phyloP scores from a whole-genome alignment of 2,329 filamentous ascomycete genomes.

The Pseudogymnoascus sp. region DNA sequence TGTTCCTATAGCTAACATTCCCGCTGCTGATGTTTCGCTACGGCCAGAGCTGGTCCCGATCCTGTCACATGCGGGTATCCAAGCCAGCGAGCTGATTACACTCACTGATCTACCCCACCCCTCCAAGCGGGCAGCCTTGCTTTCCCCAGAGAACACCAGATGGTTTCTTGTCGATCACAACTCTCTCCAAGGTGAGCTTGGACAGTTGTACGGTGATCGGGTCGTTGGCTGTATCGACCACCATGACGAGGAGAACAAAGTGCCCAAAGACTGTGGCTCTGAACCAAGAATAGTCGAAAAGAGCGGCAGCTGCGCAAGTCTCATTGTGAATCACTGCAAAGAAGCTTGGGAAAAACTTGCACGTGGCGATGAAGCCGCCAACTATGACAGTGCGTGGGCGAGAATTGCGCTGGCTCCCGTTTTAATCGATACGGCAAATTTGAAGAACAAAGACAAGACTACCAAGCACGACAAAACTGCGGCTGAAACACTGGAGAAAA shows the following conservation, averaged over 20 bases:
- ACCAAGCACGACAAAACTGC: slow-evolving; percentile 52
- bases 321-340: slow-evolving; percentile 54
- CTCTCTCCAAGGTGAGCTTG: slow-evolving; percentile 54
- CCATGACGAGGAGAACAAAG: slow-evolving; percentile 60
- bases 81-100: slow-evolving; percentile 55
- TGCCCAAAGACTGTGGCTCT: slow-evolving; percentile 38
- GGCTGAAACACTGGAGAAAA: slow-evolving; percentile 49
- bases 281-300: slow-evolving; percentile 55
- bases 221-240: slow-evolving; percentile 68
- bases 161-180: slow-evolving; percentile 82
- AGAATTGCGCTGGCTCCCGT: slow-evolving; percentile 61
- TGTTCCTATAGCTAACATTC: slow-evolving; percentile 66
- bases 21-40: slow-evolving; percentile 57
- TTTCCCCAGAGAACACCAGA: slow-evolving; percentile 44
- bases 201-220: slow-evolving; percentile 39
- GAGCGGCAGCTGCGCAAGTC: slow-evolving; percentile 64
- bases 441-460: slow-evolving; percentile 56
- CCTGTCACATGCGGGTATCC: slow-evolving; percentile 51
- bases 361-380: slow-evolving; percentile 32
- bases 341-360: slow-evolving; percentile 49
- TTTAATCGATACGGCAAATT: slow-evolving; percentile 63
- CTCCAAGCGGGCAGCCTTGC: slow-evolving; percentile 36
- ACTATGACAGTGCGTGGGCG: slow-evolving; percentile 36
- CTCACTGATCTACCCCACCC: slow-evolving; percentile 47
- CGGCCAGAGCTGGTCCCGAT: slow-evolving; percentile 64